phyloP scores from a whole-genome alignment of 2,329 filamentous ascomycete genomes.

The Neonectria neomacrospora region DNA sequence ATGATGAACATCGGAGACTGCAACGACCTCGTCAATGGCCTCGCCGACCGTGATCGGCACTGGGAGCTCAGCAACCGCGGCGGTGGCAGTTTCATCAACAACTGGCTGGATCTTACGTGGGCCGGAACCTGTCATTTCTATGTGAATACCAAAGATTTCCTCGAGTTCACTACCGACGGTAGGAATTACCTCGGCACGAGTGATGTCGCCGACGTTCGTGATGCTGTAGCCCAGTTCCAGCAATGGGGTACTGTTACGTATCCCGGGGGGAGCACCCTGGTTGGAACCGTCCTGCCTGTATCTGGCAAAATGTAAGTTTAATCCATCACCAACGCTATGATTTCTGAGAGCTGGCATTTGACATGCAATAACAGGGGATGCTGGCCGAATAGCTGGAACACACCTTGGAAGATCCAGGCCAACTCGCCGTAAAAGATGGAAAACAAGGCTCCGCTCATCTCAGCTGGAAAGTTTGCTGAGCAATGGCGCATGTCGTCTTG shows the following conservation, averaged over 20 bases:
- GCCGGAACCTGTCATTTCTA: constrained; percentile 11
- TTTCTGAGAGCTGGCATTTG: background rate
- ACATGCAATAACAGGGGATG: constrained; percentile 4
- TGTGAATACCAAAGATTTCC: constrained; percentile 8
- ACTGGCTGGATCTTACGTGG: constrained; percentile 4
- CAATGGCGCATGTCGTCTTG: too few relatives aligned
- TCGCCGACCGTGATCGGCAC: constrained; percentile 2
- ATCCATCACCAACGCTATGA: too few relatives aligned
- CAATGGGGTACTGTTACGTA: constrained; percentile 16
- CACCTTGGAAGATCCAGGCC: constrained; percentile 11
- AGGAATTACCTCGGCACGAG: constrained; percentile 9
- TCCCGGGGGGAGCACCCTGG: background rate
- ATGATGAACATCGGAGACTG: constrained; percentile 6
- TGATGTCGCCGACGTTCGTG: constrained; percentile 1
- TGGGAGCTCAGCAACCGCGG: constrained; percentile 16
- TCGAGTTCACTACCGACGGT: constrained; percentile 2
- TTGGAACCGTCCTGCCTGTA: constrained; percentile 1
- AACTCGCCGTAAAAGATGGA: background rate
- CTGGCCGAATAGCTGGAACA: constrained; percentile 5
- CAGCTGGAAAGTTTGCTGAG: too few relatives aligned
- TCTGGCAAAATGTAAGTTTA: constrained; percentile 10
- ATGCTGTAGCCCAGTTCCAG: constrained; percentile 2
- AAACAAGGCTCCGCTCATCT: too few relatives aligned
- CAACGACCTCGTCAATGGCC: constrained; percentile 8
- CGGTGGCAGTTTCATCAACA: background rate